Percentiles rank a stretch among this genome's conserved stretches.
These are phyloP conservation scores for Podila epigama DNA, from an alignment of 192 early-diverging fungal species.

Conservation along the genomic window DNA sequence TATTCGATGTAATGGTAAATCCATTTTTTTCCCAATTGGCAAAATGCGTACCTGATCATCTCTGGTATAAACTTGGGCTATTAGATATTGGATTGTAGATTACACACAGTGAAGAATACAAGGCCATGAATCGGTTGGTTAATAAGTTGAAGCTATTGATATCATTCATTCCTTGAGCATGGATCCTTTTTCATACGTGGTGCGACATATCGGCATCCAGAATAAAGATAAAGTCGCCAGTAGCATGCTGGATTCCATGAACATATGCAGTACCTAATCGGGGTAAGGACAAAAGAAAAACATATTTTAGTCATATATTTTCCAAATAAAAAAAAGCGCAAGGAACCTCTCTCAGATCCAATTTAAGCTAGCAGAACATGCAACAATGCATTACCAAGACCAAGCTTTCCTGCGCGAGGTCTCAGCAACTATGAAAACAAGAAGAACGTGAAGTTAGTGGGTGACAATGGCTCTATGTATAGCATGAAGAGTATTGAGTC, in stretches of 20 bases:
- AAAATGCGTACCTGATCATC: constrained; percentile 74
- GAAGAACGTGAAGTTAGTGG: background rate
- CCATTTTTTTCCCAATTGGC: background rate
- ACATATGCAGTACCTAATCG: constrained; percentile 87
- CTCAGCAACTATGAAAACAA: constrained; percentile 69
- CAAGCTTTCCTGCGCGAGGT: constrained; percentile 95
- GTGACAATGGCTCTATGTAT: background rate
- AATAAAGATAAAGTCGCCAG: constrained; percentile 95
- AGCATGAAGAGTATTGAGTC: background rate
- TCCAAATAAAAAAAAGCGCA: background rate
- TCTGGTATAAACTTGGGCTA: constrained; percentile 97
- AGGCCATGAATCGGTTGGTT: no score
- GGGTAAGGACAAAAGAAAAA: background rate
- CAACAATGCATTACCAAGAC: constrained; percentile 65
- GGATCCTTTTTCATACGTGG: constrained; percentile 68
- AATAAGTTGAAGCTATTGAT: no score
- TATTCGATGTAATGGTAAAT: no score
- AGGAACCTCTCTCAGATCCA: background rate
- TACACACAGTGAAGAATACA: background rate
- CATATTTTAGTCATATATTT: background rate
- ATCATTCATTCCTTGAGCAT: no score
- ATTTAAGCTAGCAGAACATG: background rate
- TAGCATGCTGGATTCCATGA: constrained; percentile 92
- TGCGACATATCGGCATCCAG: constrained; percentile 99
- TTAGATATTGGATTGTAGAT: background rate